A percentile compares a stretch with the other conserved stretches of the same genome.
Evolutionary conservation across 257 asterid species (phyloP).

Genomic region (Solanum chiquidenum): DNA sequence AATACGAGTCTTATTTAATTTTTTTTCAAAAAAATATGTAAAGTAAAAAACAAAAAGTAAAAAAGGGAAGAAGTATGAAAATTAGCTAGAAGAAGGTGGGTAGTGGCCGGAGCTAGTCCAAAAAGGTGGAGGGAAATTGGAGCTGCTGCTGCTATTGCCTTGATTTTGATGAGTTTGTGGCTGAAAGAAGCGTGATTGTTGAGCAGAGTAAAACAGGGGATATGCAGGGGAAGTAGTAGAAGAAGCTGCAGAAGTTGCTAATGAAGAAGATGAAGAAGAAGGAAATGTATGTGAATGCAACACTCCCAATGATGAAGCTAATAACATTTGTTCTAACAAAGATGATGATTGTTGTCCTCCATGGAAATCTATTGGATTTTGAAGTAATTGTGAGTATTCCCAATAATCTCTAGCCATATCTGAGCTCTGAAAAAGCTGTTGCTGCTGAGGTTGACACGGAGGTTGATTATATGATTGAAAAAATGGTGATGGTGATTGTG

Average conservation of each 20-base stretch:
- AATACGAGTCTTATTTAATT: neutral
- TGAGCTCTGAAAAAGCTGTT: neutral
- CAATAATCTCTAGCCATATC: conserved; percentile 42
- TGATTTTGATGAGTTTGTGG: conserved; percentile 24
- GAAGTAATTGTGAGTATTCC: conserved; percentile 63
- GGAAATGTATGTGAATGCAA: conserved; percentile 33
- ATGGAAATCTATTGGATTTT: conserved; percentile 24
- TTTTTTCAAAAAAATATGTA: neutral
- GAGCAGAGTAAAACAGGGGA: conserved; percentile 43
- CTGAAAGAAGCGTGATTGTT: conserved; percentile 32
- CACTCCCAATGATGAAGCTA: conserved; percentile 32
- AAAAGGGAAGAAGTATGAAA: neutral
- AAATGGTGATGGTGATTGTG: neutral
- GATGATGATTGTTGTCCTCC: conserved; percentile 28
- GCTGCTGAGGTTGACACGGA: neutral
- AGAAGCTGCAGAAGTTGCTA: neutral
- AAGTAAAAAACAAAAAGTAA: neutral
- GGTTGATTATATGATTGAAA: conserved; percentile 12
- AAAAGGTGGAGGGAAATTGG: conserved; percentile 27
- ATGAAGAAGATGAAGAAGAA: conserved; percentile 4
- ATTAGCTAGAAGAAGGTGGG: conserved; percentile 55
- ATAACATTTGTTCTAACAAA: conserved; percentile 39
- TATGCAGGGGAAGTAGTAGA: conserved; percentile 14
- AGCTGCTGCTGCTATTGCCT: conserved; percentile 4
- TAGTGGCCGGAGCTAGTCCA: conserved; percentile 38